phyloP scores from a whole-genome alignment of 2,329 filamentous ascomycete genomes.

The Torrubiella hemipterigena region DNA sequence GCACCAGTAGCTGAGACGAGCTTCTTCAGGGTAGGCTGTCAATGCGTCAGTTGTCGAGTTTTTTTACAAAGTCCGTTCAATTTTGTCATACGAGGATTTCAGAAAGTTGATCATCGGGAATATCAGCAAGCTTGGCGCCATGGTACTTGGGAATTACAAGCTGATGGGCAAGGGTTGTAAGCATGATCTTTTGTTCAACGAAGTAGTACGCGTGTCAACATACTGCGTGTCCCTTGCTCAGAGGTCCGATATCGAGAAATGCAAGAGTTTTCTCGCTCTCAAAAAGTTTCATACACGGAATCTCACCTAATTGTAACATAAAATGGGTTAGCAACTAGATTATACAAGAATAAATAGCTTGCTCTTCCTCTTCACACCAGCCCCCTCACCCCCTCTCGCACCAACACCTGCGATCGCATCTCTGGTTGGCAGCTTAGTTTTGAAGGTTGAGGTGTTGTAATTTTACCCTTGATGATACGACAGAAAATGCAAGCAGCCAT shows the following conservation, averaged over 20 bases:
- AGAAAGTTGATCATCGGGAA: constrained; percentile 74
- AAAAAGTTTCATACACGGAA: constrained; percentile 91
- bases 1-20: constrained; percentile 67
- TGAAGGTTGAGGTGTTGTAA: neutral
- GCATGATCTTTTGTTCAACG: neutral
- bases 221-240: constrained; percentile 83
- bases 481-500: constrained; percentile 74
- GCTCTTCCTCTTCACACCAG: neutral
- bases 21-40: constrained; percentile 55
- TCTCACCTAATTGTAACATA: constrained; percentile 54
- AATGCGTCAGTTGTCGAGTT: neutral
- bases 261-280: constrained; percentile 89
- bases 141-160: constrained; percentile 95
- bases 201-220: constrained; percentile 22
- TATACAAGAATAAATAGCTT: too few species aligned
- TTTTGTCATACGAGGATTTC: constrained; percentile 69
- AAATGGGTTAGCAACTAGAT: constrained; percentile 7
- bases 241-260: constrained; percentile 90
- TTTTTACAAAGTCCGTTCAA: too few species aligned
- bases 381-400: neutral
- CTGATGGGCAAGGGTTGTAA: constrained; percentile 33
- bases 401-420: constrained; percentile 1
- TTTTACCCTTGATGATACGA: constrained; percentile 84
- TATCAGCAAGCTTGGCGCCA: constrained; percentile 81
- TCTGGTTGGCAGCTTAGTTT: constrained; percentile 1